A percentile compares a stretch with the other conserved stretches of the same genome.
phyloP scores from a whole-genome alignment of 2,329 filamentous ascomycete genomes.

The Botrytis byssoidea region DNA sequence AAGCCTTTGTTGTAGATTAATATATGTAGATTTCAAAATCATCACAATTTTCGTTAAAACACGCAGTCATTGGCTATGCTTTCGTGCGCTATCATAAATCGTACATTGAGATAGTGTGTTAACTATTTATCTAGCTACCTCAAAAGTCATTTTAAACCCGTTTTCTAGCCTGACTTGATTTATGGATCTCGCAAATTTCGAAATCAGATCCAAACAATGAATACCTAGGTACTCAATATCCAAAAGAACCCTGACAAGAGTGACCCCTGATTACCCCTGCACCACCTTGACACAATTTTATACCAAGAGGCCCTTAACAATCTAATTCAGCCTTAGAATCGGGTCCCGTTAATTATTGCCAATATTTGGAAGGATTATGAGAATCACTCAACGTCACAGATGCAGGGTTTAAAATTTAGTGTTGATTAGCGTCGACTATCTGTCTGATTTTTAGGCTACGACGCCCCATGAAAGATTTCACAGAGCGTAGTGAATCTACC shows the following conservation, averaged over 20 bases:
- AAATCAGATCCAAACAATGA: background rate
- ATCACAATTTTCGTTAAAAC: background rate
- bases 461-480: no score
- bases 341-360: background rate
- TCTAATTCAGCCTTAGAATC: background rate
- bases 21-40: background rate
- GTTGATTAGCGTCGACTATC: background rate
- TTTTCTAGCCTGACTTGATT: background rate
- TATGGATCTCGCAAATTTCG: background rate
- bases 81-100: no score
- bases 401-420: background rate
- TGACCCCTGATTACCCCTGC: background rate
- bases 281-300: background rate
- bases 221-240: background rate
- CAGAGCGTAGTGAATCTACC: background rate
- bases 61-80: background rate
- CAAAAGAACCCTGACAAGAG: background rate
- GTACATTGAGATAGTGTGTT: background rate
- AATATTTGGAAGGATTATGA: background rate
- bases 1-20: constrained; percentile 55
- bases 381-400: background rate
- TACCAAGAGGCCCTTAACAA: background rate
- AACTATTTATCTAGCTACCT: background rate
- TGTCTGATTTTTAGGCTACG: background rate
- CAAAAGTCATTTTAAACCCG: background rate